Evolutionary conservation across 2,329 filamentous ascomycete species (phyloP).

Genomic region (Aspergillus sergii): DNA sequence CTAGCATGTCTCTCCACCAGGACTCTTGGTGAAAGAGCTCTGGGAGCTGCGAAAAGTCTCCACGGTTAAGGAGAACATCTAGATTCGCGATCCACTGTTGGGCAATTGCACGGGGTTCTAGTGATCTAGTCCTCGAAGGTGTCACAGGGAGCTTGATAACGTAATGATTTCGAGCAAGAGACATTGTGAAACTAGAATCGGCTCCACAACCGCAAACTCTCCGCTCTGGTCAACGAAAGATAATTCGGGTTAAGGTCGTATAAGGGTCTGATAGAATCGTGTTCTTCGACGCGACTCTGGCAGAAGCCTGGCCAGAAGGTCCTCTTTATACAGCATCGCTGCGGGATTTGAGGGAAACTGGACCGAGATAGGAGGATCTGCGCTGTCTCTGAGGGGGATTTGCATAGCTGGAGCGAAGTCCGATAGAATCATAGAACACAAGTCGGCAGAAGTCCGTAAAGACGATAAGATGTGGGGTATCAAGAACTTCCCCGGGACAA

Average conservation of each 20-base stretch:
- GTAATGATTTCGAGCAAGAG: conserved; percentile 27
- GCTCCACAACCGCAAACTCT: neutral
- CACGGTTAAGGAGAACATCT: conserved; percentile 24
- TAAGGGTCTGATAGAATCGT: neutral
- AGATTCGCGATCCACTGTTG: conserved; percentile 37
- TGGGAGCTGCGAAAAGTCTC: conserved; percentile 19
- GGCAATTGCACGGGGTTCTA: conserved; percentile 29
- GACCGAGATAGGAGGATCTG: neutral
- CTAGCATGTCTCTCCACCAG: conserved; percentile 47
- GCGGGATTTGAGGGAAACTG: neutral
- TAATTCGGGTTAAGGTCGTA: neutral
- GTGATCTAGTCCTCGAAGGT: conserved; percentile 18
- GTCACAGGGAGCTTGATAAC: conserved; percentile 35
- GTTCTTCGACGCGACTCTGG: neutral
- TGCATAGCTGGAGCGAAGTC: neutral
- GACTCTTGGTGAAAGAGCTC: conserved; percentile 41
- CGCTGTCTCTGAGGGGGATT: neutral
- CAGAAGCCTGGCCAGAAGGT: neutral
- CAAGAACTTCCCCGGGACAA: neutral
- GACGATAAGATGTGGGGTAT: neutral
- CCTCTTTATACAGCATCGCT: neutral
- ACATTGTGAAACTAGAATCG: conserved; percentile 12
- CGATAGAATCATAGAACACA: neutral
- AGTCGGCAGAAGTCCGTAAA: neutral
- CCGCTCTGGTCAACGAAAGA: neutral